Conservation (phyloP, 148 eudicot genomes). For the Drosera capensis region DNA sequence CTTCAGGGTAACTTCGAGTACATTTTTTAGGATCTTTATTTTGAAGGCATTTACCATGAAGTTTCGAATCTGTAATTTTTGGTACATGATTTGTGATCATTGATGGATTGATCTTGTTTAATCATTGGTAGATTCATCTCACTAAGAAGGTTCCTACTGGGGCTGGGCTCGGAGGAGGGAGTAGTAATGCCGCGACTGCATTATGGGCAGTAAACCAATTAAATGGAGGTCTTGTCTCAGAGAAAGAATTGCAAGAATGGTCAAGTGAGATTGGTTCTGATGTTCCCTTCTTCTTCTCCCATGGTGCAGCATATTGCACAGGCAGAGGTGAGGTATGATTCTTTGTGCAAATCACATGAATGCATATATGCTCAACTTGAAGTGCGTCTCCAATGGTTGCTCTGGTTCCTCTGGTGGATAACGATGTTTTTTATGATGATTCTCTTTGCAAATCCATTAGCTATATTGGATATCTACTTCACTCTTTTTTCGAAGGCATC, state of each 20-base stretch:
- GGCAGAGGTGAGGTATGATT: constrained; percentile 91
- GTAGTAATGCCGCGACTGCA: constrained; percentile 97
- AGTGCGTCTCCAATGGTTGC: too few relatives aligned
- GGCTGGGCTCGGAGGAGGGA: constrained; percentile 97
- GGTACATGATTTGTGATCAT: too few relatives aligned
- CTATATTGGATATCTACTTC: too few relatives aligned
- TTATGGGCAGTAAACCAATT: constrained; percentile 98
- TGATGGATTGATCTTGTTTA: neutral
- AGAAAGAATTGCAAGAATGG: constrained; percentile 88
- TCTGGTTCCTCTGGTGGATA: too few relatives aligned
- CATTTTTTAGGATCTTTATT: neutral
- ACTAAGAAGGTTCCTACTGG: constrained; percentile 98
- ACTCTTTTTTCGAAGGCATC: too few relatives aligned
- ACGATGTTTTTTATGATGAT: too few relatives aligned
- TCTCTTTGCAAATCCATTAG: too few relatives aligned
- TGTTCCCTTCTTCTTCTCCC: constrained; percentile 89
- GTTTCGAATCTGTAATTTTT: too few relatives aligned
- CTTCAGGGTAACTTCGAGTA: constrained; percentile 53
- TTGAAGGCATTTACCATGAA: neutral
- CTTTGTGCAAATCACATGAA: neutral
- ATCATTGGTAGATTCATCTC: constrained; percentile 55
- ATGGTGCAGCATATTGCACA: constrained; percentile 90
- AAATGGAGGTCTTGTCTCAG: constrained; percentile 69
- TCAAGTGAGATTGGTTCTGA: constrained; percentile 97
- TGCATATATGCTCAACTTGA: neutral